Evolutionary conservation across 208 protist genomes (phyloP).

Genomic region (Crithidia sp.): DNA sequence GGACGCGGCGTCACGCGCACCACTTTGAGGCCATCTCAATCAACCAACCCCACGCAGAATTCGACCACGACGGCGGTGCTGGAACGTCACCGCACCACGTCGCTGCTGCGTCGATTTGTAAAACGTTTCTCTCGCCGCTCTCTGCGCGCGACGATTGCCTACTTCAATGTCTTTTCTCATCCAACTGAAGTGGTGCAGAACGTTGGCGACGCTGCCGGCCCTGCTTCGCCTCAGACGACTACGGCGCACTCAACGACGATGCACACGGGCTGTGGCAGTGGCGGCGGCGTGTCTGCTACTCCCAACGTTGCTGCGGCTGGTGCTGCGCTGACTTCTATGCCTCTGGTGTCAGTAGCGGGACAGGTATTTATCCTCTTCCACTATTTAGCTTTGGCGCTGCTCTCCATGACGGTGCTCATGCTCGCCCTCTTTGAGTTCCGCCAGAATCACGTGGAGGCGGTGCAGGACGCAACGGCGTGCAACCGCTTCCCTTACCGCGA

Average conservation of each 20-base stretch:
- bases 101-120: background rate
- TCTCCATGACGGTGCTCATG: conserved; percentile 15
- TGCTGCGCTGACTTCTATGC: background rate
- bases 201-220: background rate
- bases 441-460: background rate
- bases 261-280: background rate
- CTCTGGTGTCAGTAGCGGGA: conserved; percentile 13
- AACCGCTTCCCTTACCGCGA: conserved; percentile 35
- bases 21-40: background rate
- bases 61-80: too few species aligned
- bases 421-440: conserved; percentile 12
- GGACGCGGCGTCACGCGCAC: background rate
- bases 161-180: conserved; percentile 12
- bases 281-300: background rate
- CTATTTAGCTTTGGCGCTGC: conserved; percentile 31
- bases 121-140: background rate
- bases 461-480: conserved; percentile 52
- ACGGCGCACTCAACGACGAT: too few species aligned
- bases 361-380: conserved; percentile 45
- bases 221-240: background rate
- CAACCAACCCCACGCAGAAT: too few species aligned
- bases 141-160: background rate
- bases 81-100: background rate
- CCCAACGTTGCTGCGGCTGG: background rate
- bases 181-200: background rate